Evolutionary conservation across 192 early-diverging fungal species (phyloP).

Genomic region (Rhizoclosmatium globosum): DNA sequence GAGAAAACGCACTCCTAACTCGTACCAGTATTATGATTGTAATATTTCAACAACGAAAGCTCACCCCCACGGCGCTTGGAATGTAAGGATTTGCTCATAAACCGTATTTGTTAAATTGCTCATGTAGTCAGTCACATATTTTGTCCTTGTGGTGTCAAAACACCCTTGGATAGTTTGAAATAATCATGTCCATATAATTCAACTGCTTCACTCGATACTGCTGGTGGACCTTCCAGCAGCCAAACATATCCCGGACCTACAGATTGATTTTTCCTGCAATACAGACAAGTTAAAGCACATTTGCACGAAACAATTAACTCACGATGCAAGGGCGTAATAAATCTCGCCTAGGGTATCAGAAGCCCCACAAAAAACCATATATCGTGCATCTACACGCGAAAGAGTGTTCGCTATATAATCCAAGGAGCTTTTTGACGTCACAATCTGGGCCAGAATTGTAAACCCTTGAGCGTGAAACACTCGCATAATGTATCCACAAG

Average conservation of each 20-base stretch:
- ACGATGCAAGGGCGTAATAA: neutral
- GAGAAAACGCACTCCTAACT: neutral
- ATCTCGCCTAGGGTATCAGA: neutral
- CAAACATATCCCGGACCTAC: neutral
- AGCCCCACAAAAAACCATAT: neutral
- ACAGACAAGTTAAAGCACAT: neutral
- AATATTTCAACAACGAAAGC: too few species aligned
- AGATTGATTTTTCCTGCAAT: neutral
- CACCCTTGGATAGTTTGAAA: neutral
- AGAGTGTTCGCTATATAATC: neutral
- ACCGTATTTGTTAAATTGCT: too few species aligned
- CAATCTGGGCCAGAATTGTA: too few species aligned
- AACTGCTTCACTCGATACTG: neutral
- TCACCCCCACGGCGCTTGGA: too few species aligned
- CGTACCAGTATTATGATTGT: too few species aligned
- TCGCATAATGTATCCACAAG: too few species aligned
- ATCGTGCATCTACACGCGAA: neutral
- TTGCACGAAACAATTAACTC: too few species aligned
- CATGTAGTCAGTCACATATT: too few species aligned
- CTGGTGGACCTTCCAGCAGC: neutral
- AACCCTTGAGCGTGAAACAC: too few species aligned
- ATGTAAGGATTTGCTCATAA: too few species aligned
- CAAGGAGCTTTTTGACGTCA: neutral
- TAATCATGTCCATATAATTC: neutral
- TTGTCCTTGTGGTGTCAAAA: neutral